Base-by-base conservation (phyloP, 169 alveolate species). In the Amoebophrya sp. region DNA sequence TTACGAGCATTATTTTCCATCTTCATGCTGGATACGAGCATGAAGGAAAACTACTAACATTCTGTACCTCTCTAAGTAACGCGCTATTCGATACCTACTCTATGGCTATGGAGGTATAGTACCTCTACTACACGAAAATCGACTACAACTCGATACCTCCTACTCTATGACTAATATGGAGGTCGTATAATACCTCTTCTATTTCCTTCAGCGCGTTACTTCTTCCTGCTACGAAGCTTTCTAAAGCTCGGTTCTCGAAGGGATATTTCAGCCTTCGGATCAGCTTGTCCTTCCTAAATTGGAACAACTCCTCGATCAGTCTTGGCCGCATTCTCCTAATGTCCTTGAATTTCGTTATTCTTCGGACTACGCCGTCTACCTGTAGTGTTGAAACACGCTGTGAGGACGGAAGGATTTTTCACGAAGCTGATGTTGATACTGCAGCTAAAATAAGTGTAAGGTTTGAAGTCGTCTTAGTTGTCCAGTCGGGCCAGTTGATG, bases 261-360 rank as follows among this genome's bases (percentile, higher is more conserved):
- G 41, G 90, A 41, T 41, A 41, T 78, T 90, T 90, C 29, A 90
- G 29, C 14, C 92, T 41, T 0, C 41, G 0, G 29, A 41, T n/a
- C 78, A 90, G 78, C 83, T 29, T 41, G 65, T 90, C 92, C 29
- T 90, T 90, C 1, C 92, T 36, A n/a, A 41, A 65, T 38, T 90
- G 53, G 92, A 41, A 90, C 0, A 26, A 0, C 92, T 90, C 92
- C 41, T 53, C 55, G 0, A 90, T 38, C 78, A 90, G 53, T 40
- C 33, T 65, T 24, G 92, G 92, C 12, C 53, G 78, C 53, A 53
- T 53, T 54, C 53, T 3, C 36, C 78, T 0, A 26, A 90, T 29
- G 78, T 90, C 92, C 78, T 90, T 90, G n/a, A 90, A 90, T 0
- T 36, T 77, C 33, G 78, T 90, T 78, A 90, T 78, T 41, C 92